Evolutionary conservation across 257 asterid genomes (phyloP), one percentile per base, ranked within the genome.

Genomic region (Eucommia ulmoides): DNA sequence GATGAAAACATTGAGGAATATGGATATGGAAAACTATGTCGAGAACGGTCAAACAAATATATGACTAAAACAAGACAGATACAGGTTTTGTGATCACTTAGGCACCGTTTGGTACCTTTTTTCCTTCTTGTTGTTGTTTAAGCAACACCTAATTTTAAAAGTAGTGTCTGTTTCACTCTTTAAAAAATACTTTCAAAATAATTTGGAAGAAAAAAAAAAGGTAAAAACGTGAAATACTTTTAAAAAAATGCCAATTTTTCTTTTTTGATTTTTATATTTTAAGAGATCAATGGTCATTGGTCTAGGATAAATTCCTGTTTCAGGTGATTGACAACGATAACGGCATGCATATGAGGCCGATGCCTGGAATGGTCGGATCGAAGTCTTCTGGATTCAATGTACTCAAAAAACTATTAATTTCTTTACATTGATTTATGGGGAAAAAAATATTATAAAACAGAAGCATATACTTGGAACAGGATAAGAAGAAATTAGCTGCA

Each of bases 401-500:
- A 72, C 51, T 53, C 19, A 45, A n/a, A n/a, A n/a, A n/a, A n/a
- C n/a, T n/a, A n/a, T n/a, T n/a, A n/a, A n/a, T n/a, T n/a, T n/a
- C n/a, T n/a, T n/a, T n/a, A n/a, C n/a, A n/a, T n/a, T n/a, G n/a
- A n/a, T n/a, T n/a, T n/a, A n/a, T n/a, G n/a, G n/a, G n/a, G n/a
- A n/a, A n/a, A n/a, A n/a, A n/a, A n/a, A n/a, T n/a, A n/a, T n/a
- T n/a, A n/a, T n/a, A n/a, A n/a, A n/a, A n/a, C n/a, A n/a, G n/a
- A n/a, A n/a, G n/a, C n/a, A n/a, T n/a, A n/a, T n/a, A n/a, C n/a
- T n/a, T n/a, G n/a, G n/a, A n/a, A n/a, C n/a, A n/a, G n/a, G n/a
- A n/a, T n/a, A 83, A 91, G 82, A 91, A 67, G 71, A 81, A 77
- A 80, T 55, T 83, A 69, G 92, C 93, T 7, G 80, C 75, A 25